Base-by-base conservation (phyloP, 768 basidiomycete species). In the Lentinula lateritia region DNA sequence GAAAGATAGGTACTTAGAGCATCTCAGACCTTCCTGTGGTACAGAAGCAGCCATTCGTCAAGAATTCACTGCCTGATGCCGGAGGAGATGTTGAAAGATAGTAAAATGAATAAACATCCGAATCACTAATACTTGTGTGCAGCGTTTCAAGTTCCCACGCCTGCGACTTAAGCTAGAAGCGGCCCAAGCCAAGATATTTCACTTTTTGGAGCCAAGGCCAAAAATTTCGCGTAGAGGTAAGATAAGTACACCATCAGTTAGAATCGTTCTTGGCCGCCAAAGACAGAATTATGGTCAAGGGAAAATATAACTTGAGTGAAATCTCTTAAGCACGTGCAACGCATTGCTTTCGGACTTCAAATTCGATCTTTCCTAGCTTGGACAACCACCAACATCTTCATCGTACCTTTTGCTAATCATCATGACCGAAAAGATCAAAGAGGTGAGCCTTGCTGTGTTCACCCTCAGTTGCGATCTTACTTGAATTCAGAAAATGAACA, bases 1-100 rank as follows among this genome's bases (percentile, higher is more conserved):
- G 68, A 65, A 61, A 66, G 64, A 50, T 52, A 63, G 20, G 55
- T 39, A 65, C 63, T 69, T 6, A 36, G 13, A 34, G 50, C 16
- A 16, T 6, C 13, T 52, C 76, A 65, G 66, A 89, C 91, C 91
- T 82, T 92, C 89, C 67, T 92, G 91, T 60, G 90, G 85, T 58
- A 93, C 88, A 55, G 87, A 81, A 42, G 81, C 79, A 73, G 85
- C 72, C 89, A 92, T 90, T 58, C 28, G 16, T 38, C 7, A 41
- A 50, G 35, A 16, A 54, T 20, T 39, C 38, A 41, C 10, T 13
- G 20, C 16, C n/a, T 23, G 15, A 52, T 34, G 20, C 10, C 12
- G 46, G 13, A 48, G 46, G 46, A 48, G 46, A 48, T 48, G 46
- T 20, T 4, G 46, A 23, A 20, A 48, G 46, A 48, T 48, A 48